Evolutionary conservation across 2,329 filamentous ascomycete genomes (phyloP).

Genomic region (Ascochyta koolunga): DNA sequence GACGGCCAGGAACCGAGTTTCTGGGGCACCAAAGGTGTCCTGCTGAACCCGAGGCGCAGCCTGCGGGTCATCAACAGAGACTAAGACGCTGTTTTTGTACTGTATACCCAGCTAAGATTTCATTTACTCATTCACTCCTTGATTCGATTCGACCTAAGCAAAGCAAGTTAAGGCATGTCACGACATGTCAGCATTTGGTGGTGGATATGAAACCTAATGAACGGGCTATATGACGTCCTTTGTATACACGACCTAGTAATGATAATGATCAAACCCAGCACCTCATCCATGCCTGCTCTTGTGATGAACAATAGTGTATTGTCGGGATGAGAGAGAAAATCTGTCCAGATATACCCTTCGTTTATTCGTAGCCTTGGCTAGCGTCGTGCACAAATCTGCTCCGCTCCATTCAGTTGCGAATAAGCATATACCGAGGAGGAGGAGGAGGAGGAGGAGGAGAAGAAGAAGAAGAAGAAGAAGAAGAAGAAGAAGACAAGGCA

Average conservation of each 20-base stretch:
- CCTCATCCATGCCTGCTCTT: too few relatives aligned
- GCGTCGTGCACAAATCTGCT: too few relatives aligned
- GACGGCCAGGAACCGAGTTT: conserved; percentile 72
- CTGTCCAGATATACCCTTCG: too few relatives aligned
- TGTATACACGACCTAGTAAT: conserved; percentile 1
- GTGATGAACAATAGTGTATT: neutral
- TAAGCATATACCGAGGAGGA: too few relatives aligned
- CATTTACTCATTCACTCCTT: too few relatives aligned
- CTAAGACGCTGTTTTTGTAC: conserved; percentile 33
- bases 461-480: too few relatives aligned
- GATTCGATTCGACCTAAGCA: neutral
- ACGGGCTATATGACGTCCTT: neutral
- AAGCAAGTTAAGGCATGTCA: neutral
- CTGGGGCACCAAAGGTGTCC: conserved; percentile 63
- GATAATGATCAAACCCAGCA: neutral
- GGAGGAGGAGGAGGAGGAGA: too few relatives aligned
- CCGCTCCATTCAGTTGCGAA: too few relatives aligned
- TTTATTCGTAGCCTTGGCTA: too few relatives aligned
- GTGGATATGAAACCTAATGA: neutral
- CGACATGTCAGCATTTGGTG: neutral
- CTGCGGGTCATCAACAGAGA: conserved; percentile 71
- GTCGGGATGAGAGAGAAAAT: neutral
- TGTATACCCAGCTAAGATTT: conserved; percentile 4
- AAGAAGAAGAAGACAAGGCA: too few relatives aligned
- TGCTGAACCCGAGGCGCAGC: conserved; percentile 71